Conservation (phyloP, 164 flowering plant genomes). For the Liriodendron chinense region DNA sequence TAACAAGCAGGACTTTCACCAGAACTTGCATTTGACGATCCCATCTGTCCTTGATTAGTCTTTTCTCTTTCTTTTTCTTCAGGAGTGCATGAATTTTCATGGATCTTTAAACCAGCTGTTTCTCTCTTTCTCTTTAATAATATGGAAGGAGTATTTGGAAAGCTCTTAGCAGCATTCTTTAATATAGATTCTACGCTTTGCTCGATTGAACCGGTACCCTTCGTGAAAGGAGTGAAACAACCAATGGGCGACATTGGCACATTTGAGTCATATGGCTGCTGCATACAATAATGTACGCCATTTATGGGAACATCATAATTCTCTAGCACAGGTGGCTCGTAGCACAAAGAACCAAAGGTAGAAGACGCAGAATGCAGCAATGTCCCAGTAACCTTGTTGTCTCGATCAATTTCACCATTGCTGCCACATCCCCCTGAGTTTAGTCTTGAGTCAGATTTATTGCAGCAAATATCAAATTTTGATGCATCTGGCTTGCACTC, state of each 20-base stretch:
- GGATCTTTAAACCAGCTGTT: constrained; percentile 12
- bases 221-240: constrained; percentile 61
- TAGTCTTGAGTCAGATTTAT: constrained; percentile 25
- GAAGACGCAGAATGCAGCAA: constrained; percentile 30
- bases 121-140: constrained; percentile 64
- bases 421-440: constrained; percentile 23
- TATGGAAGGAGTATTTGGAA: constrained; percentile 86
- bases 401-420: constrained; percentile 24
- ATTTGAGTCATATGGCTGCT: constrained; percentile 29
- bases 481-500: constrained; percentile 28
- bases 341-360: constrained; percentile 43
- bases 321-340: constrained; percentile 45
- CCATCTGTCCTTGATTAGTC: constrained; percentile 22
- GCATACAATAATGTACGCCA: constrained; percentile 18
- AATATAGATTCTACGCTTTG: constrained; percentile 68
- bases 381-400: constrained; percentile 25
- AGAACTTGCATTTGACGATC: constrained; percentile 21
- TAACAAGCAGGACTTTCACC: constrained; percentile 27
- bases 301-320: constrained; percentile 24
- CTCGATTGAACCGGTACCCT: constrained; percentile 25
- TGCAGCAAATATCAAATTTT: constrained; percentile 24
- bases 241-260: constrained; percentile 38
- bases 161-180: constrained; percentile 75
- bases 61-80: constrained; percentile 23
- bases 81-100: constrained; percentile 16